Base-by-base conservation (phyloP, 495 filamentous ascomycete genomes). In the Rhypophila decipiens region DNA sequence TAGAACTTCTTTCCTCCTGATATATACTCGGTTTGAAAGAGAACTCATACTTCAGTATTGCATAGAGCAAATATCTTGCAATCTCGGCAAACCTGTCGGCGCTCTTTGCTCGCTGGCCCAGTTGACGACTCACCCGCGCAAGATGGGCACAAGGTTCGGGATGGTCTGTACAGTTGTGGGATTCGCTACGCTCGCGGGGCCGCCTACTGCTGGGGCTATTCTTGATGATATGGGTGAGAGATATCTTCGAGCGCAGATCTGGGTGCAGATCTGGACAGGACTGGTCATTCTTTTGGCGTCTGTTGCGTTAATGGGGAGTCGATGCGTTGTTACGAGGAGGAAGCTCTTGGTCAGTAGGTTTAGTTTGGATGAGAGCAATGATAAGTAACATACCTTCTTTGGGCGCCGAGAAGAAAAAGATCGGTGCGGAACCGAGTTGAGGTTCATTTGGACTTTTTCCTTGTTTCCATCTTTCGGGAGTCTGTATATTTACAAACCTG, bases 71-170 rank as follows among this genome's bases (percentile, higher is more conserved):
- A n/a, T n/a, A n/a, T n/a, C n/a, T n/a, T n/a, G n/a, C n/a, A n/a
- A n/a, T n/a, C n/a, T n/a, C n/a, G n/a, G n/a, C n/a, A n/a, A n/a
- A n/a, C n/a, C n/a, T n/a, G n/a, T n/a, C n/a, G n/a, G n/a, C n/a
- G n/a, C n/a, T n/a, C 55, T 56, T 17, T 56, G 61, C 23, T 58
- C 64, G 17, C 52, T 74, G 18, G 66, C 67, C 2, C 67, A 66
- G 38, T 23, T 73, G 42, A 71, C 63, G 11, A 58, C 50, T 33
- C 61, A 73, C 42, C 67, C 60, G 1, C 42, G 56, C 17, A 68
- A 67, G 57, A 68, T 72, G 67, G 70, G 71, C 2, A 69, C 60
- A 0, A 36, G 69, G 15, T 72, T 69, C 40, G 70, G 70, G 24
- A 72, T 73, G 69, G 63, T 68, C 13, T 69, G 64, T 23, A 72